Percentiles rank a stretch among this genome's conserved stretches.
These are phyloP conservation scores for Zygotorulaspora florentina DNA, from an alignment of 805 yeast species.

Conservation along the genomic window DNA sequence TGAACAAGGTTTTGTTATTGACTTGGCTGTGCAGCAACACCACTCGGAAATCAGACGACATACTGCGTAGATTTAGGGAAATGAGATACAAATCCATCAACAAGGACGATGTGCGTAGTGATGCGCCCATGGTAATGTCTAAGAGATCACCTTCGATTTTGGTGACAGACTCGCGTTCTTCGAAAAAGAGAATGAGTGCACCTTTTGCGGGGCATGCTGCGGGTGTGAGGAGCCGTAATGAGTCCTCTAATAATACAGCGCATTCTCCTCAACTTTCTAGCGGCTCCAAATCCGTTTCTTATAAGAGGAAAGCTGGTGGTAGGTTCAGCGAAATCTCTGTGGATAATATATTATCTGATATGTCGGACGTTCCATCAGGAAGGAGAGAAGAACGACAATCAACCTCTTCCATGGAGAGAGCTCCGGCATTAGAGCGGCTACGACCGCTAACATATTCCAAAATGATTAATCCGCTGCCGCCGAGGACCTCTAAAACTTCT, in stretches of 20 bases:
- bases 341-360: constrained; percentile 69
- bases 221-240: constrained; percentile 16
- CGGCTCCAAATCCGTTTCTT: constrained; percentile 1
- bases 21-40: background rate
- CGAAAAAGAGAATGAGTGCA: constrained; percentile 50
- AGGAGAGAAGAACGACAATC: constrained; percentile 44
- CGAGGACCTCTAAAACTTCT: constrained; percentile 80
- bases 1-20: too few relatives aligned
- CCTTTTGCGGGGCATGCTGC: constrained; percentile 71
- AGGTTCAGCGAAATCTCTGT: constrained; percentile 77
- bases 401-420: constrained; percentile 32
- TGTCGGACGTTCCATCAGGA: constrained; percentile 84
- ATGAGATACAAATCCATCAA: constrained; percentile 11
- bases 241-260: constrained; percentile 6
- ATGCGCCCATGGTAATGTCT: constrained; percentile 32
- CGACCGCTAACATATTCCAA: constrained; percentile 19
- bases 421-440: constrained; percentile 12
- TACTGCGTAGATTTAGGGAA: background rate
- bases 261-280: constrained; percentile 9
- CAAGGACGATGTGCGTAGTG: constrained; percentile 1
- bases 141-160: constrained; percentile 89
- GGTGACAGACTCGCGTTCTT: constrained; percentile 80
- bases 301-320: constrained; percentile 18
- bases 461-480: constrained; percentile 35
- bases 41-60: background rate